Conservation (phyloP, 202 grass and related monocot genomes). For the Hordeum pubiflorum region DNA sequence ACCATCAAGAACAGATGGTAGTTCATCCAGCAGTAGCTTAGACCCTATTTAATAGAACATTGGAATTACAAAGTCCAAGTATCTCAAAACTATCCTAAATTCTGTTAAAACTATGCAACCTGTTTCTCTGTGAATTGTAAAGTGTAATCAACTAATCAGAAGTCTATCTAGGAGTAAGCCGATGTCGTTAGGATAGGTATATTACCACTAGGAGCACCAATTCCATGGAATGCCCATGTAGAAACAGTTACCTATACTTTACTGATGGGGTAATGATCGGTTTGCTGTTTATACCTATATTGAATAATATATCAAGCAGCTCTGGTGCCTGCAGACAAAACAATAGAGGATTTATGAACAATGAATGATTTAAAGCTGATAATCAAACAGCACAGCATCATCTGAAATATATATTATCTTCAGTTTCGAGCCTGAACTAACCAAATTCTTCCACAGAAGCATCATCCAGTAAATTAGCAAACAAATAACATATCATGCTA, state of each 20-base stretch:
- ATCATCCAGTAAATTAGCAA: not conserved
- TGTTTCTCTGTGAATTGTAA: not conserved
- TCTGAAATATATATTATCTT: not conserved
- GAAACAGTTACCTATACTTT: not conserved
- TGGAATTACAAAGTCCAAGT: constrained; percentile 16
- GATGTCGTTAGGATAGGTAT: not conserved
- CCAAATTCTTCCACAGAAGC: not conserved
- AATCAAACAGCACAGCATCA: not conserved
- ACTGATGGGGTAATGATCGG: not conserved
- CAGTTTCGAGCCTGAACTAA: not conserved
- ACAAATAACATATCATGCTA: not conserved
- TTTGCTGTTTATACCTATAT: constrained; percentile 59
- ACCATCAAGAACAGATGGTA: constrained; percentile 80
- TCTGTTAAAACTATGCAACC: not conserved
- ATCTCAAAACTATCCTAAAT: not conserved
- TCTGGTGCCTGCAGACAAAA: constrained; percentile 71
- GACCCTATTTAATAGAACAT: constrained; percentile 50
- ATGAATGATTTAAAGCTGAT: not conserved
- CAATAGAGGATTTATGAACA: constrained; percentile 9
- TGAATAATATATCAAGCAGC: constrained; percentile 66
- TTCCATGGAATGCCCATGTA: not conserved
- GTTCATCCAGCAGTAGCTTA: constrained; percentile 56
- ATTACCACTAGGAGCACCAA: not conserved
- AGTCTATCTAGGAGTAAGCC: not conserved
- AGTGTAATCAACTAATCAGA: not conserved